A percentile compares a stretch with the other conserved stretches of the same genome.
phyloP scores from a whole-genome alignment of 148 eudicot genomes.

The Suaeda aralocaspica region DNA sequence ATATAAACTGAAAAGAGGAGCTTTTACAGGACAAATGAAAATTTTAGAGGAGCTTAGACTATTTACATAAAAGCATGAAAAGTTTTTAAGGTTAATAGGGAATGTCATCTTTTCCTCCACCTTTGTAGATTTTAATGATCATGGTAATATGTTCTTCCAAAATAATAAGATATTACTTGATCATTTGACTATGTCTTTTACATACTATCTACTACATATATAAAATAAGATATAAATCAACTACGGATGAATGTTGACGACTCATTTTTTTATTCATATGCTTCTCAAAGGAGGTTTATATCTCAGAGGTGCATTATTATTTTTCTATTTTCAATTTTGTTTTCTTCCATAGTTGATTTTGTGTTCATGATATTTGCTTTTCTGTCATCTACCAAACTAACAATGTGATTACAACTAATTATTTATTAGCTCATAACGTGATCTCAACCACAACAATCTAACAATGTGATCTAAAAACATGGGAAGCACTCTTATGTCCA shows the following conservation, averaged over 20 bases:
- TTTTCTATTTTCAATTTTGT: no score
- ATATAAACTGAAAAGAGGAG: not conserved
- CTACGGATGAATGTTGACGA: not conserved
- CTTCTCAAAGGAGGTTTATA: no score
- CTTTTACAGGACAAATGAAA: not conserved
- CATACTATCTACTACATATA: no score
- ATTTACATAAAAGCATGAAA: not conserved
- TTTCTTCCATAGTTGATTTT: no score
- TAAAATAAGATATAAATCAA: no score
- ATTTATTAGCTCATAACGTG: no score
- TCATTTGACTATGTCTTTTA: slow-evolving; percentile 19
- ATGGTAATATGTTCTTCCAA: slow-evolving; percentile 5
- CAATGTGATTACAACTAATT: slow-evolving; percentile 25
- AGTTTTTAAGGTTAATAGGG: no score
- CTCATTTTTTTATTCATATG: not conserved
- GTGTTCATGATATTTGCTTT: not conserved
- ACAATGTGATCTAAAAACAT: slow-evolving; percentile 6
- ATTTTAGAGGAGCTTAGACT: slow-evolving; percentile 1
- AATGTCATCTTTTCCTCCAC: no score
- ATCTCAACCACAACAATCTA: slow-evolving; percentile 8
- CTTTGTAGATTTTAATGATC: slow-evolving; percentile 11
- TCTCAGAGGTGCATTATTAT: no score
- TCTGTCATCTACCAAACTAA: slow-evolving; percentile 16
- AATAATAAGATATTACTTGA: not conserved
- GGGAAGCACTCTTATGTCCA: slow-evolving; percentile 21